Conservation (phyloP, 2,329 filamentous ascomycete species). For the Clarireedia paspali region DNA sequence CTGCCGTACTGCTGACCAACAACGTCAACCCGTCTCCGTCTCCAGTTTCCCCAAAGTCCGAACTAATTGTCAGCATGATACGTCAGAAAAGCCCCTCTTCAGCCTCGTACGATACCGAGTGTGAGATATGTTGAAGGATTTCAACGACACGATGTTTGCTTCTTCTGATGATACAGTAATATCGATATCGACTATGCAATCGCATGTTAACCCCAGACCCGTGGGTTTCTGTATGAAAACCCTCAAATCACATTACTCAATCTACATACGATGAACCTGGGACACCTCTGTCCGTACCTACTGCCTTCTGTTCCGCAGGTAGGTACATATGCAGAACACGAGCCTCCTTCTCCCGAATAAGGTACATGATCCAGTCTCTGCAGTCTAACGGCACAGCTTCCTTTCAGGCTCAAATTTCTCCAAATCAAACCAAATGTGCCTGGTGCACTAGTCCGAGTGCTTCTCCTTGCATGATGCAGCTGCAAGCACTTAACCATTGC, state of each 20-base stretch:
- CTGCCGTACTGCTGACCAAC: neutral
- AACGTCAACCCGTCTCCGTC: neutral
- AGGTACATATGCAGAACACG: neutral
- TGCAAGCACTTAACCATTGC: constrained; percentile 9
- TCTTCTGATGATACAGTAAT: no score
- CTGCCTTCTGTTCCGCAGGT: no score
- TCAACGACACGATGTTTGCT: neutral
- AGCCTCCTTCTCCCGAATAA: neutral
- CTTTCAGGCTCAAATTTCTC: neutral
- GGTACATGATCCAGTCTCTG: constrained; percentile 1
- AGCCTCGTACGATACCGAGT: neutral
- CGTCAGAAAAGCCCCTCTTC: neutral
- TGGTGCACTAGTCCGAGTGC: neutral
- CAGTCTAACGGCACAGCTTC: neutral
- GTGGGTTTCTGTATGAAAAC: no score
- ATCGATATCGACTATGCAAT: no score
- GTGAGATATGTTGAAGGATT: neutral
- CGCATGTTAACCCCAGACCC: no score
- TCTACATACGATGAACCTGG: no score
- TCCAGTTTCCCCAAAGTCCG: neutral
- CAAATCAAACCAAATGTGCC: neutral
- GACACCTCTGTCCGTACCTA: no score
- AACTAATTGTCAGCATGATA: neutral
- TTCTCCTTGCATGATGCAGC: constrained; percentile 7
- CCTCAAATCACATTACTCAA: no score